phyloP scores from a whole-genome alignment of 306 rosid genomes.

The Hippophae gyantsensis region DNA sequence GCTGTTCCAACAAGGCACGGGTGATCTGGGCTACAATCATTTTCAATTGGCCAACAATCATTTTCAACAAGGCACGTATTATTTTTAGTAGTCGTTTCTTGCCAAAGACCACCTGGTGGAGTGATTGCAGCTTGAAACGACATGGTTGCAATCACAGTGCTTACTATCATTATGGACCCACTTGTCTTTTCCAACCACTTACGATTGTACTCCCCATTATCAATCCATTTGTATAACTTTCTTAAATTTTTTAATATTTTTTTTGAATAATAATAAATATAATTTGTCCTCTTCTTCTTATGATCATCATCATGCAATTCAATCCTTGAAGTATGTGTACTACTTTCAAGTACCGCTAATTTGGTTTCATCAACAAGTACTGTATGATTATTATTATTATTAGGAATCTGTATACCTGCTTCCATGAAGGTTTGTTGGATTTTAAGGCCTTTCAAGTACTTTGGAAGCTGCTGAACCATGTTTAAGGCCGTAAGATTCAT shows the following conservation, averaged over 20 bases:
- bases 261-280: not conserved
- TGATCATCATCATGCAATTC: too few relatives aligned
- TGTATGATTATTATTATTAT: too few relatives aligned
- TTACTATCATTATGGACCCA: conserved; percentile 22
- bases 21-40: not conserved
- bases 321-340: too few relatives aligned
- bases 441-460: not conserved
- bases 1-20: conserved; percentile 29
- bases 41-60: too few relatives aligned
- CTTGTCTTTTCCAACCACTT: conserved; percentile 8
- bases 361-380: too few relatives aligned
- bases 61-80: too few relatives aligned
- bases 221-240: not conserved
- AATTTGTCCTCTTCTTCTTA: too few relatives aligned
- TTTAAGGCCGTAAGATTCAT: not conserved
- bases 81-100: not conserved
- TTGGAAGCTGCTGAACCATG: not conserved
- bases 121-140: conserved; percentile 24
- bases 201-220: not conserved
- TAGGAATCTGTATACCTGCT: too few relatives aligned
- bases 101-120: conserved; percentile 39
- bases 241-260: not conserved
- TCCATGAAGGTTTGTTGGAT: too few relatives aligned
- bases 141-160: conserved; percentile 32
- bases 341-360: too few relatives aligned